Percentiles rank a stretch among this genome's conserved stretches.
Evolutionary conservation across 2,329 filamentous ascomycete species (phyloP).

Genomic region (Paradendryphiella salina): DNA sequence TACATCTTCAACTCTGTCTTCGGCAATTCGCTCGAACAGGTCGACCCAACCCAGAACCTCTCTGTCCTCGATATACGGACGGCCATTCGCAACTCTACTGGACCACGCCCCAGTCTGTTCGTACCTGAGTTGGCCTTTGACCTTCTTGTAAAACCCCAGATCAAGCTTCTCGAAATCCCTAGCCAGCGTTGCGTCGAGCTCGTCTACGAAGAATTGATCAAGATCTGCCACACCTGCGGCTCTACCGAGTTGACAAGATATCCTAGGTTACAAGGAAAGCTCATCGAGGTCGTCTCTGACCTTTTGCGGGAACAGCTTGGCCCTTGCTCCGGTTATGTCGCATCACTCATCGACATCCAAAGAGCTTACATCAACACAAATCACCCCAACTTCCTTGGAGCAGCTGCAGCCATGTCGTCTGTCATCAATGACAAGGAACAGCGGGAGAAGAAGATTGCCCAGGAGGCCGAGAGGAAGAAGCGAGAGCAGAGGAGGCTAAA

Average conservation of each 20-base stretch:
- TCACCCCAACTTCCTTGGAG: slow-evolving; percentile 96
- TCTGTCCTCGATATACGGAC: slow-evolving; percentile 94
- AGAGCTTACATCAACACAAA: slow-evolving; percentile 99
- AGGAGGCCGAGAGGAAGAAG: slow-evolving; percentile 83
- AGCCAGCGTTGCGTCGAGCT: slow-evolving; percentile 96
- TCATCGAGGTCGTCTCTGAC: slow-evolving; percentile 97
- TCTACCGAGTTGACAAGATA: slow-evolving; percentile 91
- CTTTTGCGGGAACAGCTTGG: slow-evolving; percentile 89
- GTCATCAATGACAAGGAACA: slow-evolving; percentile 96
- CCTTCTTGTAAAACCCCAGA: slow-evolving; percentile 95
- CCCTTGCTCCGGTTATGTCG: slow-evolving; percentile 86
- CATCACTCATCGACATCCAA: slow-evolving; percentile 96
- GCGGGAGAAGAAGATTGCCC: slow-evolving; percentile 78
- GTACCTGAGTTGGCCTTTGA: slow-evolving; percentile 98
- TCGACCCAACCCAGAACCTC: slow-evolving; percentile 94
- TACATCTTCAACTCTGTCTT: slow-evolving; percentile 99
- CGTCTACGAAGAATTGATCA: slow-evolving; percentile 98
- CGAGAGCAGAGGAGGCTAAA: slow-evolving; percentile 81
- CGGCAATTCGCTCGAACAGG: slow-evolving; percentile 91
- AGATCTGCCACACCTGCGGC: slow-evolving; percentile 98
- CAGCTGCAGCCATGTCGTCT: slow-evolving; percentile 94
- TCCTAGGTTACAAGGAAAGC: slow-evolving; percentile 89
- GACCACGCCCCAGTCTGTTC: slow-evolving; percentile 91
- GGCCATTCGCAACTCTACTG: slow-evolving; percentile 96
- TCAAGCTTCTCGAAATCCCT: slow-evolving; percentile 92